A percentile compares a stretch with the other conserved stretches of the same genome.
phyloP scores from a whole-genome alignment of 2,329 filamentous ascomycete species.

The Exophiala bonariae region DNA sequence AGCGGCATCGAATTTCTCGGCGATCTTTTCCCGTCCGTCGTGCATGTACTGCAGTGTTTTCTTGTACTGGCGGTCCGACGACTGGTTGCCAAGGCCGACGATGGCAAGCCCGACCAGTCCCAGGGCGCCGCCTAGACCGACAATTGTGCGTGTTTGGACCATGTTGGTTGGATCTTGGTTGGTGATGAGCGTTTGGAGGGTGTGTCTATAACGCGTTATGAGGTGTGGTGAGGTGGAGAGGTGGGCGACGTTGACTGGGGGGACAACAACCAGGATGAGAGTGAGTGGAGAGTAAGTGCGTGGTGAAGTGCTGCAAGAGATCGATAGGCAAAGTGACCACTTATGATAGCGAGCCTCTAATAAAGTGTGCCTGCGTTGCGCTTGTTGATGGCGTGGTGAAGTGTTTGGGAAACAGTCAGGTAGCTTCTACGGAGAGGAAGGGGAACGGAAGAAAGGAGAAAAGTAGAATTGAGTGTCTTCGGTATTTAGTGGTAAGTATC shows the following conservation, averaged over 20 bases:
- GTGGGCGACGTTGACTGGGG: not conserved
- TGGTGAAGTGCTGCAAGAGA: too few relatives aligned
- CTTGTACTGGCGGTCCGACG: conserved; percentile 29
- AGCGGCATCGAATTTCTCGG: too few relatives aligned
- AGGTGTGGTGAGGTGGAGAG: too few relatives aligned
- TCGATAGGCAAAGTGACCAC: too few relatives aligned
- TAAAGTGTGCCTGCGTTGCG: too few relatives aligned
- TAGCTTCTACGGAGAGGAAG: not conserved
- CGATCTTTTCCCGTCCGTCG: conserved; percentile 26
- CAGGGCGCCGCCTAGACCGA: conserved; percentile 20
- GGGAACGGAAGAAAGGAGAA: not conserved
- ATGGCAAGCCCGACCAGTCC: conserved; percentile 24
- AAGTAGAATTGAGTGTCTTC: not conserved
- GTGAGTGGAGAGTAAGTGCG: too few relatives aligned
- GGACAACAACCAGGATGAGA: too few relatives aligned
- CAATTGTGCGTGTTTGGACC: conserved; percentile 24
- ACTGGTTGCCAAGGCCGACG: conserved; percentile 25
- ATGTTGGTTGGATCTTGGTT: conserved; percentile 4
- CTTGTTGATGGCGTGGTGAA: too few relatives aligned
- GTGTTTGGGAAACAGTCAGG: too few relatives aligned
- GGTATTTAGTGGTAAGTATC: conserved; percentile 30
- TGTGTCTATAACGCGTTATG: too few relatives aligned
- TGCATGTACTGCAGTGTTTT: conserved; percentile 30
- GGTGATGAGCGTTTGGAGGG: not conserved
- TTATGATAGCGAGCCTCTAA: too few relatives aligned